Percentiles rank a stretch among this genome's conserved stretches.
These are phyloP conservation scores for Rutstroemia sp. DNA, from an alignment of 2,329 filamentous ascomycete genomes.

Conservation along the genomic window DNA sequence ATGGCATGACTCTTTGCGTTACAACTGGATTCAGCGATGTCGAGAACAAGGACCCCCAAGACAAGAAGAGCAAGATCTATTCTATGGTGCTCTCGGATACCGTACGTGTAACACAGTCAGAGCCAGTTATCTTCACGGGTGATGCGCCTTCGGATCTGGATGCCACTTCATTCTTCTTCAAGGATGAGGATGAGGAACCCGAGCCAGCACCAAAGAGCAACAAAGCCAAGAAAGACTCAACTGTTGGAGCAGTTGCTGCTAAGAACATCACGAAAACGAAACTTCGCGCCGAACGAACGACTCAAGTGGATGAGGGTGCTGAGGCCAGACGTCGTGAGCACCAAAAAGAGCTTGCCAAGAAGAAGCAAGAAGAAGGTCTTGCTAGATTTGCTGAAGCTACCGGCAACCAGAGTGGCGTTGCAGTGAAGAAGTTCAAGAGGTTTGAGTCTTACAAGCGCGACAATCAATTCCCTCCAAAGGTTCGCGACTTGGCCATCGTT, in stretches of 20 bases:
- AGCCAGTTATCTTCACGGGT: slow-evolving; percentile 84
- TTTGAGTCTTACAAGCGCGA: slow-evolving; percentile 99
- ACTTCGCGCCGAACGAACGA: slow-evolving; percentile 81
- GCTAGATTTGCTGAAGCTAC: slow-evolving; percentile 81
- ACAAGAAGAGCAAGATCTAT: slow-evolving; percentile 84
- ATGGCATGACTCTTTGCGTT: slow-evolving; percentile 93
- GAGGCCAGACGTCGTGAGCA: slow-evolving; percentile 83
- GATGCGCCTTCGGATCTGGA: slow-evolving; percentile 88
- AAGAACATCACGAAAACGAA: slow-evolving; percentile 95
- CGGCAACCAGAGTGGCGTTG: slow-evolving; percentile 77
- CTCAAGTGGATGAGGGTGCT: slow-evolving; percentile 81
- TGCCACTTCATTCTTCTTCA: slow-evolving; percentile 97
- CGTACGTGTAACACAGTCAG: slow-evolving; percentile 72
- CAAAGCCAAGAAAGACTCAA: slow-evolving; percentile 78
- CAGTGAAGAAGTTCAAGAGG: slow-evolving; percentile 96
- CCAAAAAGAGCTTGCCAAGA: slow-evolving; percentile 79
- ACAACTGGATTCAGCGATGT: slow-evolving; percentile 87
- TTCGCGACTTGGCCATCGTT: slow-evolving; percentile 81
- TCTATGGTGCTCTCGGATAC: slow-evolving; percentile 90
- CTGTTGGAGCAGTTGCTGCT: slow-evolving; percentile 79
- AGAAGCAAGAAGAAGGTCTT: slow-evolving; percentile 85
- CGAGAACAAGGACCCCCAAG: slow-evolving; percentile 77
- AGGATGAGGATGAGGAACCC: slow-evolving; percentile 71
- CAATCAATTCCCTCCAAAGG: slow-evolving; percentile 77
- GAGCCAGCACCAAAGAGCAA: slow-evolving; percentile 71